Evolutionary conservation across 176 grass and related monocot genomes (phyloP), one percentile per base, ranked within the genome.

Genomic region (Ensete ventricosum): DNA sequence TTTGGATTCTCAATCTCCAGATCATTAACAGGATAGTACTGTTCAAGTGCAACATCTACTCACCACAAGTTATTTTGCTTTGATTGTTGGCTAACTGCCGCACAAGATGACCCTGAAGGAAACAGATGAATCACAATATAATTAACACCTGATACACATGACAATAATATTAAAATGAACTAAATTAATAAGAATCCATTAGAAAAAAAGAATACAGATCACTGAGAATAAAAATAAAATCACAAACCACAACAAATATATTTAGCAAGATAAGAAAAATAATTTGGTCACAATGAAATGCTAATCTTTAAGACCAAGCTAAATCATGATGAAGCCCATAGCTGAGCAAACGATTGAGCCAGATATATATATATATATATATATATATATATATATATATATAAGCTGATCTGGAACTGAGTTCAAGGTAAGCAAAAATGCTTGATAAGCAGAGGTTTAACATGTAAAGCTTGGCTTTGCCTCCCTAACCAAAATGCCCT

Each of bases 61-160:
- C 64, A 97, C 93, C 90, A 78, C 89, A 92, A 11, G 83, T 76
- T 88, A 97, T 97, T 67, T 91, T 97, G 63, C 63, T 81, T 72
- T 84, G 79, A 72, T 72, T 77, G 52, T 93, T 91, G 74, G 93
- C 90, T 74, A 87, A 97, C 71, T 85, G 77, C 52, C 78, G 90
- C 88, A 97, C 93, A 81, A 97, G 84, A 69, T 87, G 84, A 22
- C 93, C 93, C 93, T 97, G 69, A 58, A 55, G 88, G 80, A 54
- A 81, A 71, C 63, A 72, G 62, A 27, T 52, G 23, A 73, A 66
- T 75, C 51, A 75, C 22, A 72, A 66, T 22, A 72, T 53, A 54
- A 16, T 66, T 64, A 64, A 69, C 66, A 14, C 53, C 52, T 75
- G 22, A 80, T 69, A 84, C 13, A 17, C 34, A 54, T 64, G 16